Conservation (phyloP, 352 stramenopile genomes). For the Pythium periplocum region DNA sequence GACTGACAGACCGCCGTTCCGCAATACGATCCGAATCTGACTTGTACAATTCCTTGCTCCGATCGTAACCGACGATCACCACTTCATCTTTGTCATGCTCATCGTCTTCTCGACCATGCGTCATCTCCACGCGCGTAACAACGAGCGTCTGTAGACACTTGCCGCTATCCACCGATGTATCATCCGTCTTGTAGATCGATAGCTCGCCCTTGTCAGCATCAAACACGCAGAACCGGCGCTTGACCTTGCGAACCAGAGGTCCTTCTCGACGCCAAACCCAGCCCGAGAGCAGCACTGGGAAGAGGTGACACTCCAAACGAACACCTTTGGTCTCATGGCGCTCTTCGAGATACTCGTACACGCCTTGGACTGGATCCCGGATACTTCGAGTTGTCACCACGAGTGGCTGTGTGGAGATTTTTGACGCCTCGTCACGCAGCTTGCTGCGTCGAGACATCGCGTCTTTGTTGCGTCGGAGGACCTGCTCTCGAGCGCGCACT, state of each 20-base stretch:
- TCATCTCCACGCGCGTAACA: conserved; percentile 41
- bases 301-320: conserved; percentile 14
- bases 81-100: conserved; percentile 10
- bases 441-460: no score
- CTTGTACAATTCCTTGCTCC: conserved; percentile 41
- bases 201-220: conserved; percentile 30
- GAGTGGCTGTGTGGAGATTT: no score
- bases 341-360: conserved; percentile 65
- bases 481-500: no score
- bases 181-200: conserved; percentile 38
- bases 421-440: no score
- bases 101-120: conserved; percentile 7
- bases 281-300: conserved; percentile 32
- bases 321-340: conserved; percentile 23
- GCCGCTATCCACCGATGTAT: conserved; percentile 24
- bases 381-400: conserved; percentile 31
- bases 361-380: conserved; percentile 38
- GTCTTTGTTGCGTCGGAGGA: no score
- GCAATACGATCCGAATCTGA: conserved; percentile 35
- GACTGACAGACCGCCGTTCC: conserved; percentile 13
- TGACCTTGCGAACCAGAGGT: conserved; percentile 30
- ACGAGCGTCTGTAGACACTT: conserved; percentile 34
- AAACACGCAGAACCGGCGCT: conserved; percentile 58
- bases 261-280: conserved; percentile 59
- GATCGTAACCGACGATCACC: conserved; percentile 23